Conservation (phyloP, 345 rosid genomes). For the Acer negundo region DNA sequence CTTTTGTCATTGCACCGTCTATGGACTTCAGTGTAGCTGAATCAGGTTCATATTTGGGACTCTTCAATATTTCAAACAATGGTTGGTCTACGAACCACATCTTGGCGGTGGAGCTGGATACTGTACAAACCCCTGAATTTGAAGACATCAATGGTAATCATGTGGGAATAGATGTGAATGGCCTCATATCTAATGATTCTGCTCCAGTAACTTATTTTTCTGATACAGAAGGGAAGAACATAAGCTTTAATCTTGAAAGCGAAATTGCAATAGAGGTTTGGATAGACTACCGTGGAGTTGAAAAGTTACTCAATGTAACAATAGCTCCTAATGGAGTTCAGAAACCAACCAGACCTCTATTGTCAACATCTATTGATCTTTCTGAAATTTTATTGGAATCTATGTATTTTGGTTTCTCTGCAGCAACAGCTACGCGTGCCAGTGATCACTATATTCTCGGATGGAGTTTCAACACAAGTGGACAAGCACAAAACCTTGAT, state of each 20-base stretch:
- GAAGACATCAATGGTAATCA: slow-evolving; percentile 55
- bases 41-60: slow-evolving; percentile 36
- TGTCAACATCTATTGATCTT: slow-evolving; percentile 44
- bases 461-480: slow-evolving; percentile 60
- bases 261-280: slow-evolving; percentile 22
- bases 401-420: slow-evolving; percentile 52
- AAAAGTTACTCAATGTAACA: slow-evolving; percentile 43
- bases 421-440: slow-evolving; percentile 40
- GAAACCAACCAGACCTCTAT: slow-evolving; percentile 46
- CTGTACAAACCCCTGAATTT: slow-evolving; percentile 39
- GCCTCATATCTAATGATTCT: slow-evolving; percentile 34
- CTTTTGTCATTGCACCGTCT: slow-evolving; percentile 38
- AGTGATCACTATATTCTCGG: slow-evolving; percentile 51
- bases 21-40: slow-evolving; percentile 24
- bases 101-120: slow-evolving; percentile 54
- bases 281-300: slow-evolving; percentile 51
- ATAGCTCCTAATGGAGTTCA: slow-evolving; percentile 34
- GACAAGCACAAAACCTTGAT: slow-evolving; percentile 40
- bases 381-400: slow-evolving; percentile 34
- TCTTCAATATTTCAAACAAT: slow-evolving; percentile 41
- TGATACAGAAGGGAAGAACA: slow-evolving; percentile 15
- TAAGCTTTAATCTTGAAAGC: slow-evolving; percentile 19
- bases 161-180: slow-evolving; percentile 58
- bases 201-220: slow-evolving; percentile 41
- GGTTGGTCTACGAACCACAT: slow-evolving; percentile 42